Conservation (phyloP, 768 basidiomycete species). For the Collybiopsis confluens region DNA sequence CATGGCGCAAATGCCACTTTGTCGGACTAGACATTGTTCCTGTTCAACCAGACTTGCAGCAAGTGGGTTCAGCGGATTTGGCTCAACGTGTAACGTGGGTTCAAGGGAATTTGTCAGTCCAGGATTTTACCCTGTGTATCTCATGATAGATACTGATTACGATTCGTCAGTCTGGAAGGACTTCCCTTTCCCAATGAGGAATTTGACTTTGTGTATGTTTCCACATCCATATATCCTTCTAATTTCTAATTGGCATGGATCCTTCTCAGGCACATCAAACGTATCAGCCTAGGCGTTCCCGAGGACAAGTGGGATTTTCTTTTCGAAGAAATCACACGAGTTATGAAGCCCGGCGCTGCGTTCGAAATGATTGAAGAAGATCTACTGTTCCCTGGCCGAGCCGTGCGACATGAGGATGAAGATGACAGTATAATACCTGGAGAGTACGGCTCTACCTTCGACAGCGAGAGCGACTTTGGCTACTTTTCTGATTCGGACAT, state of each 20-base stretch:
- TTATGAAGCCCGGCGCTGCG: slow-evolving; percentile 72
- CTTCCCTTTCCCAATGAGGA: slow-evolving; percentile 69
- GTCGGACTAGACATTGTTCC: slow-evolving; percentile 72
- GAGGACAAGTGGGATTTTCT: slow-evolving; percentile 75
- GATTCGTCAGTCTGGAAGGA: slow-evolving; percentile 48
- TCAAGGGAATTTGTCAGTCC: slow-evolving; percentile 64
- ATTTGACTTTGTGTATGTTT: slow-evolving; percentile 72
- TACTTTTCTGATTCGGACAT: not conserved
- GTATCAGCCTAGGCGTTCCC: slow-evolving; percentile 70
- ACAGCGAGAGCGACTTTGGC: not conserved
- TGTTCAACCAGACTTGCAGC: slow-evolving; percentile 63
- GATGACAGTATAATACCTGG: slow-evolving; percentile 4
- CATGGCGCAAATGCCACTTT: slow-evolving; percentile 63
- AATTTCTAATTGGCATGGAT: too few relatives aligned
- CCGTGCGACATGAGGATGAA: slow-evolving; percentile 27
- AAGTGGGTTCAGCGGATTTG: slow-evolving; percentile 52
- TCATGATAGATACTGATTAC: slow-evolving; percentile 5
- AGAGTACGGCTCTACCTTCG: not conserved
- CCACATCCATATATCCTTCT: too few relatives aligned
- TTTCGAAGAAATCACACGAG: slow-evolving; percentile 64
- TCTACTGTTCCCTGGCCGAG: slow-evolving; percentile 59
- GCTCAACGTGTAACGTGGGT: slow-evolving; percentile 66
- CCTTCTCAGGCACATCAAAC: slow-evolving; percentile 54
- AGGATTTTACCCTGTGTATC: slow-evolving; percentile 3
- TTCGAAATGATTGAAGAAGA: slow-evolving; percentile 79